These are phyloP conservation scores for Aspergillus arachidicola DNA, from an alignment of 2,329 filamentous ascomycete species.

Conservation along the genomic window DNA sequence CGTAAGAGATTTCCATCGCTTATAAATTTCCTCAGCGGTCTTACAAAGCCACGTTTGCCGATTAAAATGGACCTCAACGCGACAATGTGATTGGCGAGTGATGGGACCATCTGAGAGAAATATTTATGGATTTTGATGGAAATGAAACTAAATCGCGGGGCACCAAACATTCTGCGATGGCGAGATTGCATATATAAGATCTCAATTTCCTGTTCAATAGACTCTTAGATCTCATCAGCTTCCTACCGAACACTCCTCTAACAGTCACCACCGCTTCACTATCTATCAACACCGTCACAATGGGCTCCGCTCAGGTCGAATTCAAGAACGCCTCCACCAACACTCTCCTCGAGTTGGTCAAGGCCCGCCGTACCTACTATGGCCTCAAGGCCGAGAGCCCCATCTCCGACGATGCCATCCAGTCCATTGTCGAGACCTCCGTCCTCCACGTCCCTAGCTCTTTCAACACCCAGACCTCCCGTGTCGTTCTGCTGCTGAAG, in stretches of 20 bases:
- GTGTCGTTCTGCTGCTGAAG: slow-evolving; percentile 75
- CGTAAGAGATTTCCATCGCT: not conserved
- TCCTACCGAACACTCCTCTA: not conserved
- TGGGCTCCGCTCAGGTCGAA: slow-evolving; percentile 37
- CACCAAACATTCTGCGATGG: not conserved
- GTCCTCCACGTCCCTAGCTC: slow-evolving; percentile 72
- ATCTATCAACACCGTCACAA: slow-evolving; percentile 33
- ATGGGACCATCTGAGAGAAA: not conserved
- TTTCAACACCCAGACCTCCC: slow-evolving; percentile 86
- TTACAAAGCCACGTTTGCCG: not conserved
- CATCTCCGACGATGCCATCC: slow-evolving; percentile 35
- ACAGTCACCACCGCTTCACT: not conserved
- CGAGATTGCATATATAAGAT: not conserved
- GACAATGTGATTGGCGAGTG: not conserved
- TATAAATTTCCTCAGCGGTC: not conserved
- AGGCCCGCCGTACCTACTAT: slow-evolving; percentile 36
- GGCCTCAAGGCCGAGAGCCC: slow-evolving; percentile 35
- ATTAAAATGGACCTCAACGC: not conserved
- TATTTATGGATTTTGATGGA: not conserved
- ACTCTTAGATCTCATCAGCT: not conserved
- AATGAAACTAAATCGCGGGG: not conserved
- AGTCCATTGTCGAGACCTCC: slow-evolving; percentile 40
- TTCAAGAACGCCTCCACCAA: slow-evolving; percentile 37
- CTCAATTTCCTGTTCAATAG: not conserved
- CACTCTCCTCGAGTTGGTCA: slow-evolving; percentile 34